Evolutionary conservation across 2,329 filamentous ascomycete species (phyloP).

Genomic region (Trichophyton simii): DNA sequence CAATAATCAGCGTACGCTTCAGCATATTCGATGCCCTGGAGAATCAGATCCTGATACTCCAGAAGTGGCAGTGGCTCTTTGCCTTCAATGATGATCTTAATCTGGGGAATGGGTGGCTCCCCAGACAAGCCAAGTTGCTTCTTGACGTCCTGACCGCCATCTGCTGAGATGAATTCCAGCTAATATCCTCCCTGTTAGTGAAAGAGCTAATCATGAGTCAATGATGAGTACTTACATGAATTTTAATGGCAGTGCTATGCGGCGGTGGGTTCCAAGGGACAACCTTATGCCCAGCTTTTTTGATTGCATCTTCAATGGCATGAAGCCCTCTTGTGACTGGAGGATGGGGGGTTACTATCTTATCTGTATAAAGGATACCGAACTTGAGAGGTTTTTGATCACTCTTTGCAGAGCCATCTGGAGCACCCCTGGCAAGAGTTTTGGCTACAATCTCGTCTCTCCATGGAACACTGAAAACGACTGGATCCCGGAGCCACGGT

Average conservation of each 20-base stretch:
- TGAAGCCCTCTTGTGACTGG: conserved; percentile 45
- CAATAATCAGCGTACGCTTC: conserved; percentile 51
- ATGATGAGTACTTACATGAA: conserved; percentile 27
- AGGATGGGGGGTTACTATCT: conserved; percentile 40
- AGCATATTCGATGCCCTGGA: conserved; percentile 30
- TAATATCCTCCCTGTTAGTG: neutral
- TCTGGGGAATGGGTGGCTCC: conserved; percentile 39
- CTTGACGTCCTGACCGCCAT: conserved; percentile 36
- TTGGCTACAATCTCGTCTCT: conserved; percentile 35
- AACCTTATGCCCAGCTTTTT: conserved; percentile 44
- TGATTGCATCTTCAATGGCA: conserved; percentile 38
- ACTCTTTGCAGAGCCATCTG: conserved; percentile 22
- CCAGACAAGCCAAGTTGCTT: conserved; percentile 42
- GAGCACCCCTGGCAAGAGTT: conserved; percentile 28
- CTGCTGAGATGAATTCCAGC: neutral
- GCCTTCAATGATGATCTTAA: conserved; percentile 13
- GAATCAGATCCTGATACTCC: conserved; percentile 16
- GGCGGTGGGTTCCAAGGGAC: conserved; percentile 47
- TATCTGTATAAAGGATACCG: conserved; percentile 43
- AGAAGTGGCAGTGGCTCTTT: neutral
- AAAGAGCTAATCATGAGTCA: neutral
- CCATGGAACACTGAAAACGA: conserved; percentile 55
- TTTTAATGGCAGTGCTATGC: conserved; percentile 30
- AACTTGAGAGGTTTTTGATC: conserved; percentile 37
- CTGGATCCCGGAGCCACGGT: conserved; percentile 56